phyloP scores from a whole-genome alignment of 1,284 basidiomycete genomes.

The Malassezia dermatis region DNA sequence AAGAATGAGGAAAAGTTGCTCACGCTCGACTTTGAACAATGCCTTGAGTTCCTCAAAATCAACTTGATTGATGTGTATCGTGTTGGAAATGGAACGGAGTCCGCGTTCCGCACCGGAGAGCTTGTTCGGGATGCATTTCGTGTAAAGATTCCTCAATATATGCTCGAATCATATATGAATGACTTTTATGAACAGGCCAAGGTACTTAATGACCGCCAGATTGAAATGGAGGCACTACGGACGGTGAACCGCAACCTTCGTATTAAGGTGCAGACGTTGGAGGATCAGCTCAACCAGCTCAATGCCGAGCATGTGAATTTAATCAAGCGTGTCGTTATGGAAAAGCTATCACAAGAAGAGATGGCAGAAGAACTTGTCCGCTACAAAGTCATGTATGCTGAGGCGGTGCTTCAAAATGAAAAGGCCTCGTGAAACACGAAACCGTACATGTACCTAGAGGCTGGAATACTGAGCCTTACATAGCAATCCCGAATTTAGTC shows the following conservation, averaged over 20 bases:
- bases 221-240: constrained; percentile 40
- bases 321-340: constrained; percentile 40
- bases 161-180: constrained; percentile 34
- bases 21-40: constrained; percentile 31
- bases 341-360: constrained; percentile 45
- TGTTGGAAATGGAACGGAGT: background rate
- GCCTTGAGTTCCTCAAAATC: constrained; percentile 33
- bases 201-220: constrained; percentile 33
- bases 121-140: constrained; percentile 41
- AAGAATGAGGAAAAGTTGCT: constrained; percentile 64
- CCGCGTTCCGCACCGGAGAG: constrained; percentile 22
- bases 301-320: constrained; percentile 44
- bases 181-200: constrained; percentile 42
- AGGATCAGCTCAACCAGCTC: constrained; percentile 31
- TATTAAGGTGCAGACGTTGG: constrained; percentile 33
- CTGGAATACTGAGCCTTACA: background rate
- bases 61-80: constrained; percentile 34
- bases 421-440: background rate
- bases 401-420: constrained; percentile 28
- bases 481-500: background rate
- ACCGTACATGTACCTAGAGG: background rate
- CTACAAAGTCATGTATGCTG: constrained; percentile 44
- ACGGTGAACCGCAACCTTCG: constrained; percentile 44
- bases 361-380: constrained; percentile 43
- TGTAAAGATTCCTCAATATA: constrained; percentile 35